Base-by-base conservation (phyloP, 2,329 filamentous ascomycete species). In the Cryphonectria parasitica region DNA sequence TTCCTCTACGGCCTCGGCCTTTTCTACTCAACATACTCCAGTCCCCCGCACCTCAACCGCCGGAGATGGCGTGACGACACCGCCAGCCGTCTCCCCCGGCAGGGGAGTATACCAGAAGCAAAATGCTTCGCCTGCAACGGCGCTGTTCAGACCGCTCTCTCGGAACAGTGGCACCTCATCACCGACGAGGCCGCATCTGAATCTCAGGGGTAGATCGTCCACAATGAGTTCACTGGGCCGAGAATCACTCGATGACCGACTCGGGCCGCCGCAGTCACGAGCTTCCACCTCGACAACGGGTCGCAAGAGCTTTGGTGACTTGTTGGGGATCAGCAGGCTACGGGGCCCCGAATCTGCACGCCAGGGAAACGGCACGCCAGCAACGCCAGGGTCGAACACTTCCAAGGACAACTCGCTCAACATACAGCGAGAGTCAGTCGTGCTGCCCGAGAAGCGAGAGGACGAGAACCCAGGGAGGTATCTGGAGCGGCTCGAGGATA, bases 401-500 rank as follows among this genome's bases (percentile, higher is more conserved):
- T 96, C 94, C 10, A 96, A 96, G 78, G 90, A 91, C 72, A 96
- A 95, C 76, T 97, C 94, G 0, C 84, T 97, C 43, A 93, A 92
- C 73, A 84, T 97, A 60, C 88, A 89, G 39, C 87, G 93, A 74
- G 92, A 96, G 77, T 86, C 90, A 0, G 78, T 91, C 34, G 84
- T 89, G 2, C 83, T 97, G 49, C 95, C 96, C 0, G 90, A 95
- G 75, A 88, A 93, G 67, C 88, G 92, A 73, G 94, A 97, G 74
- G 92, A 93, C 71, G 96, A 99, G 76, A 95, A 95, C 0, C 92
- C 96, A 0, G 93, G 93, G 17, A 95, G 92, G 77, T 99, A 98
- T 79, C 86, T 99, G 39, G 88, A 92, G 49, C 90, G 94, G 36
- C 84, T 98, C 1, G 93, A 98, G 79, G 92, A 92, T 72, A 87